Base-by-base conservation (phyloP, 2,329 filamentous ascomycete genomes). In the Stachybotrys elegans region DNA sequence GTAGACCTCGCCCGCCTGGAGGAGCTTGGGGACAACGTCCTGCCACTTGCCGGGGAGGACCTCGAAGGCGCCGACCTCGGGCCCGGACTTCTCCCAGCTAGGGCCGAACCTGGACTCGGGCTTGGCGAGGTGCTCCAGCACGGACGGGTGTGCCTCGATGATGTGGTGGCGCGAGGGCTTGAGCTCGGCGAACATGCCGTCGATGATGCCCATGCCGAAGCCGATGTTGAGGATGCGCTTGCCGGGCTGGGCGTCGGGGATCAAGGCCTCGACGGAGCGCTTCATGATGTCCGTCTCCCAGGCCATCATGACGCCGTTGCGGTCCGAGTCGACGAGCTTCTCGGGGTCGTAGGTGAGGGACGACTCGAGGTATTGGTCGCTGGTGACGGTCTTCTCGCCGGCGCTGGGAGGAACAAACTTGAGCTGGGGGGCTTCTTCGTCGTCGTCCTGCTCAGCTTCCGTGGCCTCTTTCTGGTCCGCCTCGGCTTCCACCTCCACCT, bases 281-380 rank as follows among this genome's bases (percentile, higher is more conserved):
- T 78, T 78, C 89, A 95, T 95, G 55, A 95, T 93, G 51, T 83
- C 80, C 2, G 83, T 86, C 65, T 95, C 89, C 89, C 89, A 95
- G 31, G 83, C 78, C 89, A 95, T 95, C 89, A 95, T 95, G 37
- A 95, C 87, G 42, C 87, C 88, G 61, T 95, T 95, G 49, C 81
- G 76, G 51, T 82, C 79, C 4, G 79, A 74, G 58, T 93, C 88
- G 6, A 93, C 75, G 3, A 93, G 76, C 47, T 84, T 84, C 50
- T 76, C 76, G 45, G 77, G 70, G 40, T 76, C 73, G 63, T 86
- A 85, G 13, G 76, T 82, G 19, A 89, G 71, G 21, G 74, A 69
- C 0, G 83, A 86, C 39, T 78, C 74, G 37, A 92, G 78, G 59
- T 90, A 91, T 32, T 79, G 75, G 37, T 79, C 75, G 55, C 78